Evolutionary conservation across 75 land plant species (phyloP).

Genomic region (Selaginella tamariscina): DNA sequence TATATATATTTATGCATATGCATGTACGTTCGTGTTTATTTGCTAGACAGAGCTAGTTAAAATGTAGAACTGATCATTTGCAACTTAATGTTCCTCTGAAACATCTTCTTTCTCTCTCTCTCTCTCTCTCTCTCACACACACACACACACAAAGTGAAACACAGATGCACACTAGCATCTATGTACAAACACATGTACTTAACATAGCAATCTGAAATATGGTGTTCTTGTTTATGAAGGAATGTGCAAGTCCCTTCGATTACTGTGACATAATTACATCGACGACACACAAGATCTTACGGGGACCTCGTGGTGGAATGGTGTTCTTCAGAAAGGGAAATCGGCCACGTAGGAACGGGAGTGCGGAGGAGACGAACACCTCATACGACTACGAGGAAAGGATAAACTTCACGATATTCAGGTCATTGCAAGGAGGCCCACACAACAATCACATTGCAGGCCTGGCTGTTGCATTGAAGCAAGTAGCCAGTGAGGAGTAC

Average conservation of each 20-base stretch:
- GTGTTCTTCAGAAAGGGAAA: conserved; percentile 77
- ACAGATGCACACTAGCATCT: too few relatives aligned
- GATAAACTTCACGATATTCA: conserved; percentile 91
- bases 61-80: too few relatives aligned
- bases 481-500: conserved; percentile 67
- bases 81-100: too few relatives aligned
- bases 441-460: conserved; percentile 98
- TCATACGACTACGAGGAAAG: conserved; percentile 71
- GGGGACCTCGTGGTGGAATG: conserved; percentile 94
- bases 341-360: conserved; percentile 33
- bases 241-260: conserved; percentile 73
- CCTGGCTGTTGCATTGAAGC: conserved; percentile 78
- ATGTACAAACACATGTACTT: too few relatives aligned
- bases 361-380: conserved; percentile 15
- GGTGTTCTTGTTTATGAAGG: conserved; percentile 39
- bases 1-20: too few relatives aligned
- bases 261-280: conserved; percentile 90
- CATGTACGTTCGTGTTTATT: too few relatives aligned
- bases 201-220: background rate
- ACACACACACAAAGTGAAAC: too few relatives aligned
- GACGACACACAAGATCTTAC: conserved; percentile 85
- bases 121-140: too few relatives aligned
- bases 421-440: conserved; percentile 89
- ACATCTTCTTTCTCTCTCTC: background rate
- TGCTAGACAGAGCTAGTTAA: too few relatives aligned